phyloP scores from a whole-genome alignment of 441 rosid genomes.

The Capsella rubella region DNA sequence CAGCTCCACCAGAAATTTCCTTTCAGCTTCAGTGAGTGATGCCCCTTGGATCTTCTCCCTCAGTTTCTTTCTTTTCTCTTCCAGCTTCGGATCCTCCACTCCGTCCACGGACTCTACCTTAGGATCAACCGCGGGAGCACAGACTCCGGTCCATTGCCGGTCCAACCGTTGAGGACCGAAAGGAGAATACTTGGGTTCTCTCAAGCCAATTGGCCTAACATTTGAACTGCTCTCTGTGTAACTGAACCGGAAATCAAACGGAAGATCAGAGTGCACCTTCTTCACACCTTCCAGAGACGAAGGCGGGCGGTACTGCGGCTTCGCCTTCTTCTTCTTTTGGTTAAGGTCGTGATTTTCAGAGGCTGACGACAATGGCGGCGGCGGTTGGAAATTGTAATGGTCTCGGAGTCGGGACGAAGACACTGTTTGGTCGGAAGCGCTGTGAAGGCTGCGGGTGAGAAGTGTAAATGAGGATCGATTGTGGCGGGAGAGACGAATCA shows the following conservation, averaged over 20 bases:
- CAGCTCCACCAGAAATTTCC: constrained; percentile 70
- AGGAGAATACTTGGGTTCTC: constrained; percentile 95
- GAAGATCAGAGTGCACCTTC: constrained; percentile 61
- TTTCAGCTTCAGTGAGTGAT: constrained; percentile 75
- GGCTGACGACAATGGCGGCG: constrained; percentile 60
- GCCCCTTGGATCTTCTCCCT: constrained; percentile 74
- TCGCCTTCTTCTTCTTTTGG: constrained; percentile 50
- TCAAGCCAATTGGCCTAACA: constrained; percentile 82
- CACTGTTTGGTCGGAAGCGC: constrained; percentile 29
- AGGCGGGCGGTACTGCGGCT: constrained; percentile 84
- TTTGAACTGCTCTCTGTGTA: constrained; percentile 78
- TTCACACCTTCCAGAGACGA: constrained; percentile 74
- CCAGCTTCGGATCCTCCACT: constrained; percentile 67
- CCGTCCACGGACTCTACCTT: constrained; percentile 72
- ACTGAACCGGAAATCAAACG: constrained; percentile 87
- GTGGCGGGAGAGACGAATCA: constrained; percentile 62
- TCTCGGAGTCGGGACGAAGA: constrained; percentile 69
- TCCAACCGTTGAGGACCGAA: constrained; percentile 83
- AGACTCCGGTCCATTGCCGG: constrained; percentile 89
- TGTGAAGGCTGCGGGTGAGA: constrained; percentile 51
- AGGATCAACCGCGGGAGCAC: constrained; percentile 79
- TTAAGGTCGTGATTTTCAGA: constrained; percentile 40
- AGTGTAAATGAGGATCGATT: constrained; percentile 34
- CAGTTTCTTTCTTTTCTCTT: constrained; percentile 68
- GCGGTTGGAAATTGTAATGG: constrained; percentile 64